These are phyloP conservation scores for Phytophthora idaei DNA, from an alignment of 352 stramenopile genomes.

Conservation along the genomic window DNA sequence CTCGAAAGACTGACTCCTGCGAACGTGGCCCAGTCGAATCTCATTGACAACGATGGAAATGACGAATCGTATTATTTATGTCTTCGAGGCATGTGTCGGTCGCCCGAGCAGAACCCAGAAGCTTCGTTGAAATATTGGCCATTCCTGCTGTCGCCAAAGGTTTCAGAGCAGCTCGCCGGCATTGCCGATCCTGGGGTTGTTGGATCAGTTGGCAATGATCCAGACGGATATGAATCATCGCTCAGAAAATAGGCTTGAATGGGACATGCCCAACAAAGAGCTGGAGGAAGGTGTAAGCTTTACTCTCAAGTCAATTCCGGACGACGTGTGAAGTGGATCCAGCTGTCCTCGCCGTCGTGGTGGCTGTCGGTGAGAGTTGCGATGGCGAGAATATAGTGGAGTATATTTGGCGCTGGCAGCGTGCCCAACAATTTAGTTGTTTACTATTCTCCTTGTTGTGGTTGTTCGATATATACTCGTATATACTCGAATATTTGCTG, in stretches of 20 bases:
- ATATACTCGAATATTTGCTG: too few species aligned
- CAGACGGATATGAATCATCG: too few species aligned
- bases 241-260: too few species aligned
- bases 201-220: not conserved
- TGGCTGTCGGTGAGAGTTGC: too few species aligned
- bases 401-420: too few species aligned
- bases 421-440: too few species aligned
- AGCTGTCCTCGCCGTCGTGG: too few species aligned
- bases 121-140: not conserved
- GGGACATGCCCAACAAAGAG: not conserved
- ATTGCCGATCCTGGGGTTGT: not conserved
- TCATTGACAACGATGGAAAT: not conserved
- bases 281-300: not conserved
- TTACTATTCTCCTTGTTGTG: too few species aligned
- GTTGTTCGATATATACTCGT: too few species aligned
- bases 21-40: not conserved
- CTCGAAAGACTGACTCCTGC: not conserved
- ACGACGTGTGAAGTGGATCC: not conserved
- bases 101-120: not conserved
- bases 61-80: not conserved
- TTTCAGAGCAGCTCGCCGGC: not conserved
- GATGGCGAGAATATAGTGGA: too few species aligned
- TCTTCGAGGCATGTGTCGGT: not conserved
- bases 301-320: not conserved
- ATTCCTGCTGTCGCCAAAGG: not conserved